Evolutionary conservation across 73 alveolate genomes (phyloP).

Genomic region (Tetrahymena elliotti): DNA sequence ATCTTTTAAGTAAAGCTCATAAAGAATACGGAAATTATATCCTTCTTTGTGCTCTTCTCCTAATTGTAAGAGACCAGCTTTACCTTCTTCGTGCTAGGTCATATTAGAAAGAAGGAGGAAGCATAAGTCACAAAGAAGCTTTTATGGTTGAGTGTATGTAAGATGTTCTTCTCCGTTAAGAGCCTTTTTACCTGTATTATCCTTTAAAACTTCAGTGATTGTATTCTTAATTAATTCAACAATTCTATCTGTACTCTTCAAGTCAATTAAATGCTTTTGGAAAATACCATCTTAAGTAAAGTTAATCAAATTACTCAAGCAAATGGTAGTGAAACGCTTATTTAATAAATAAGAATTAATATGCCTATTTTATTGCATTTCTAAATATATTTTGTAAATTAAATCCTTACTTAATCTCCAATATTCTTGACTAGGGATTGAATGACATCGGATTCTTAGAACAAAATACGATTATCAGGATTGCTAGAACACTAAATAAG

Average conservation of each 20-base stretch:
- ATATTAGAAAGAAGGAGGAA: not conserved
- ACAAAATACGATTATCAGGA: not conserved
- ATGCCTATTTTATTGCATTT: not conserved
- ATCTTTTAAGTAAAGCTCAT: not conserved
- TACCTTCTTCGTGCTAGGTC: not conserved
- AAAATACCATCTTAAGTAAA: not conserved
- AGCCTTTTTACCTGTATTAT: not conserved
- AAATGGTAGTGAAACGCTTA: not conserved
- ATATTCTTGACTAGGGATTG: not conserved
- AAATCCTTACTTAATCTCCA: not conserved
- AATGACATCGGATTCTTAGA: not conserved
- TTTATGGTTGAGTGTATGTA: not conserved
- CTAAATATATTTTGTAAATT: not conserved
- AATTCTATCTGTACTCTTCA: not conserved
- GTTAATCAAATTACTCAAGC: not conserved
- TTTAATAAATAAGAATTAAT: not conserved
- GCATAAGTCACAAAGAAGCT: not conserved
- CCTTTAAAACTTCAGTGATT: not conserved
- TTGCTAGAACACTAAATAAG: not conserved
- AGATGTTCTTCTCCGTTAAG: not conserved
- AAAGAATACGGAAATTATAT: not conserved
- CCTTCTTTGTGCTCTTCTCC: not conserved
- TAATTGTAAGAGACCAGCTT: not conserved
- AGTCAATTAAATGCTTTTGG: not conserved
- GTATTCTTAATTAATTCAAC: not conserved